Evolutionary conservation across 345 rosid genomes (phyloP), one percentile per base, ranked within the genome.

Genomic region (Gossypium anomalum): DNA sequence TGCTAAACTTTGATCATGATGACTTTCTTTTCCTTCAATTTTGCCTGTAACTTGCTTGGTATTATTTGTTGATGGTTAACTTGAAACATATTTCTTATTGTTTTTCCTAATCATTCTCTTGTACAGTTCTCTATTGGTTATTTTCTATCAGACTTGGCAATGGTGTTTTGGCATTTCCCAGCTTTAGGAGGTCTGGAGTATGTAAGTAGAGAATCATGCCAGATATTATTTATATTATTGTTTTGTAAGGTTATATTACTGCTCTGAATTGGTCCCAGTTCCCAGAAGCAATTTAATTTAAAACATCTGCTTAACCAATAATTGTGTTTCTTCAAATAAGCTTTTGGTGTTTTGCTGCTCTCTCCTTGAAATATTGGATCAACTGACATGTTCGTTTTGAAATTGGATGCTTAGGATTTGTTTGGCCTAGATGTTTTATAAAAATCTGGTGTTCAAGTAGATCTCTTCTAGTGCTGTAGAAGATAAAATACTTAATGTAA

Each of bases 131-230:
- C 98, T 22, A 67, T 88, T 72, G 97, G 97, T 62, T 93, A 93
- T 83, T 93, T 93, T 83, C 71, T 93, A 78, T 67, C 93, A 11
- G 98, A 93, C 82, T 76, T 89, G 74, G 85, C 85, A 29, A 90
- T 93, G 97, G 88, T 93, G 73, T 55, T 90, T 23, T 93, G 92
- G 92, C 66, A 85, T 80, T 90, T 78, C 78, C 98, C 97, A 44
- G 85, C 82, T 78, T 84, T 93, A 70, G 97, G 98, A 76, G 93
- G 97, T 71, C 43, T 83, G 80, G 97, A 89, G 81, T 90, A 90
- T 76, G 97, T 93, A 87, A 89, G 93, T 85, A 74, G 38, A 51
- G 55, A 19, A n/a, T 34, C 15, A 41, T 60, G 67, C 38, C 66
- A 27, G 63, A 55, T 72, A 49, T 62, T 72, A 15, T 17, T 7